Conservation (phyloP, 805 yeast genomes). For the Monosporozyma yasuniensis region DNA sequence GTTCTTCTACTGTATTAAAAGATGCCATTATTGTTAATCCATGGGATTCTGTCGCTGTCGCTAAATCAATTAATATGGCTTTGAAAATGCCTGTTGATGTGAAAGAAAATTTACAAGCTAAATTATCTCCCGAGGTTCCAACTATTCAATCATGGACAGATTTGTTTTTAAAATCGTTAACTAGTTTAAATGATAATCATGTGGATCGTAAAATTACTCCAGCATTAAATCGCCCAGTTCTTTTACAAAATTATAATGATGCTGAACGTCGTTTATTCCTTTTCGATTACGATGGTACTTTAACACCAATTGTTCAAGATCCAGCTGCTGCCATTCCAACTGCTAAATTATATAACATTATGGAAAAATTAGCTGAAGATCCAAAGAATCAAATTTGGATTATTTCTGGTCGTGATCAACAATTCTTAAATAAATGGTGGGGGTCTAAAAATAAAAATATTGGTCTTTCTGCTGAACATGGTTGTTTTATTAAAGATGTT, state of each 20-base stretch:
- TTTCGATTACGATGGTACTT: conserved; percentile 95
- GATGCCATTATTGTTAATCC: conserved; percentile 86
- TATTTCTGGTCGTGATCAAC: conserved; percentile 91
- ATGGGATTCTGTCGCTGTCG: conserved; percentile 93
- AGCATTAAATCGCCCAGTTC: conserved; percentile 61
- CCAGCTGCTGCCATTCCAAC: conserved; percentile 99
- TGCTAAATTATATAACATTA: conserved; percentile 49
- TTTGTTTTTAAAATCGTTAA: conserved; percentile 44
- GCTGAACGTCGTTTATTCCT: conserved; percentile 69
- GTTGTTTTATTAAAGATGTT: conserved; percentile 83
- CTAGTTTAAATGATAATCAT: conserved; percentile 33
- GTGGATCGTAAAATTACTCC: conserved; percentile 55
- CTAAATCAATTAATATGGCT: conserved; percentile 68
- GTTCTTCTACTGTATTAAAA: conserved; percentile 62
- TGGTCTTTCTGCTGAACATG: conserved; percentile 95
- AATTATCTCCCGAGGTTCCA: conserved; percentile 55
- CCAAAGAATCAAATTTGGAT: conserved; percentile 87
- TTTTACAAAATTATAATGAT: conserved; percentile 48
- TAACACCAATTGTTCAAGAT: conserved; percentile 91
- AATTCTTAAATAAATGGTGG: conserved; percentile 79
- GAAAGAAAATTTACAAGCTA: conserved; percentile 39
- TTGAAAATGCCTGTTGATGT: conserved; percentile 44
- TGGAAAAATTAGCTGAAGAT: conserved; percentile 57
- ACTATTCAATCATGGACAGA: conserved; percentile 79
- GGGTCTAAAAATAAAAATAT: conserved; percentile 54